Conservation (phyloP, 768 basidiomycete genomes). For the Boletus sp. region DNA sequence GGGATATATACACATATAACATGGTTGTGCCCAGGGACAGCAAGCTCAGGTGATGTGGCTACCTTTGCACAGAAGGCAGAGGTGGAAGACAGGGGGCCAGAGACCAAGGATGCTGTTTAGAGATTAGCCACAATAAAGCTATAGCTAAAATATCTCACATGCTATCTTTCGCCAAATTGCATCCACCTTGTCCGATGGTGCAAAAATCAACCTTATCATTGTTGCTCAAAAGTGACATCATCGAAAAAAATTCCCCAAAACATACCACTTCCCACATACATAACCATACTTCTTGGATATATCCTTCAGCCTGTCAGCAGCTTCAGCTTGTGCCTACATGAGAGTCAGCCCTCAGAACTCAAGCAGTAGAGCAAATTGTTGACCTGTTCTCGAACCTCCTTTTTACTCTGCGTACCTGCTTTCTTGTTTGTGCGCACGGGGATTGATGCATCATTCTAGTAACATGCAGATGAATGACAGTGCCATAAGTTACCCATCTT, state of each 20-base stretch:
- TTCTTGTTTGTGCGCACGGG: conserved; percentile 70
- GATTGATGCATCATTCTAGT: conserved; percentile 62
- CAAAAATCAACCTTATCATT: conserved; percentile 62
- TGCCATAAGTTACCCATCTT: background rate
- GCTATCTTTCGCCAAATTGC: conserved; percentile 61
- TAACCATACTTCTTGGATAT: conserved; percentile 56
- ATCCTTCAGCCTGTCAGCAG: conserved; percentile 54
- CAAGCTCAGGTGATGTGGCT: conserved; percentile 54
- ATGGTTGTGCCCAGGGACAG: conserved; percentile 53
- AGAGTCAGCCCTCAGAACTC: background rate
- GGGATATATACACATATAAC: conserved; percentile 72
- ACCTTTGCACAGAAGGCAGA: conserved; percentile 60
- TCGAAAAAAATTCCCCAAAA: background rate
- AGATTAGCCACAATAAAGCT: background rate
- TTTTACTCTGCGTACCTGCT: conserved; percentile 70
- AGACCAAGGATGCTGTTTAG: conserved; percentile 55
- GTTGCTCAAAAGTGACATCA: background rate
- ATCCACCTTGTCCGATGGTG: conserved; percentile 60
- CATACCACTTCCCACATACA: conserved; percentile 68
- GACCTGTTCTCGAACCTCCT: conserved; percentile 70
- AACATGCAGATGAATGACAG: conserved; percentile 1
- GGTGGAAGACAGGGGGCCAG: conserved; percentile 62
- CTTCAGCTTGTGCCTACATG: conserved; percentile 56
- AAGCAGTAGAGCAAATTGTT: background rate
- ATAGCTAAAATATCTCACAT: conserved; percentile 38